These are phyloP conservation scores for Podospora conica DNA, from an alignment of 495 filamentous ascomycete genomes.

Conservation along the genomic window DNA sequence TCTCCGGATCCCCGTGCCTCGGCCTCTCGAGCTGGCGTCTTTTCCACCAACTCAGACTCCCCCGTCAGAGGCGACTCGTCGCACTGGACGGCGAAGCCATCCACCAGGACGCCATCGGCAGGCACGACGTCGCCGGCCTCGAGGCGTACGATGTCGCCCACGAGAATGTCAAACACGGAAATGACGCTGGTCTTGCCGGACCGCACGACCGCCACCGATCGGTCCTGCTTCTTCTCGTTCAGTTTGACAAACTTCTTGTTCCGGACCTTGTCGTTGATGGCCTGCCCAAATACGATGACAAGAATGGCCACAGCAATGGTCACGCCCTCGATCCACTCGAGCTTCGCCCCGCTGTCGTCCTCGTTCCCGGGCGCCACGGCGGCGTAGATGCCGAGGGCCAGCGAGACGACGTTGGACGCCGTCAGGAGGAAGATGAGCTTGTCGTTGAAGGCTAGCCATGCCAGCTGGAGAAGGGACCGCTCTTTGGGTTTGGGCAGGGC, in stretches of 20 bases:
- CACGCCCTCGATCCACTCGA: slow-evolving; percentile 75
- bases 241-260: slow-evolving; percentile 67
- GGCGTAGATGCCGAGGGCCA: slow-evolving; percentile 64
- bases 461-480: slow-evolving; percentile 57
- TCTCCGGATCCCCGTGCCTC: background rate
- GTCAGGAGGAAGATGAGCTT: slow-evolving; percentile 65
- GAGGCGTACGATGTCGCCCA: slow-evolving; percentile 63
- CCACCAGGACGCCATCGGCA: slow-evolving; percentile 61
- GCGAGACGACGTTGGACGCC: slow-evolving; percentile 50
- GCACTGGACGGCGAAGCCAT: slow-evolving; percentile 63
- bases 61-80: slow-evolving; percentile 75
- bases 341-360: slow-evolving; percentile 35
- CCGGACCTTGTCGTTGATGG: slow-evolving; percentile 64
- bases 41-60: slow-evolving; percentile 70
- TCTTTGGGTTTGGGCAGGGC: slow-evolving; percentile 61
- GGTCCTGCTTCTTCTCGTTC: slow-evolving; percentile 68
- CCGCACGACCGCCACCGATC: slow-evolving; percentile 64
- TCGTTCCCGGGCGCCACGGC: slow-evolving; percentile 37
- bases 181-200: slow-evolving; percentile 62
- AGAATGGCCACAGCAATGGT: slow-evolving; percentile 66
- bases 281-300: slow-evolving; percentile 57
- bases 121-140: slow-evolving; percentile 67
- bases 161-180: slow-evolving; percentile 60
- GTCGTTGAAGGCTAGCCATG: slow-evolving; percentile 77
- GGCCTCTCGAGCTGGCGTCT: slow-evolving; percentile 49